These are phyloP conservation scores for Citrus australasica DNA, from an alignment of 345 rosid species.

Conservation along the genomic window DNA sequence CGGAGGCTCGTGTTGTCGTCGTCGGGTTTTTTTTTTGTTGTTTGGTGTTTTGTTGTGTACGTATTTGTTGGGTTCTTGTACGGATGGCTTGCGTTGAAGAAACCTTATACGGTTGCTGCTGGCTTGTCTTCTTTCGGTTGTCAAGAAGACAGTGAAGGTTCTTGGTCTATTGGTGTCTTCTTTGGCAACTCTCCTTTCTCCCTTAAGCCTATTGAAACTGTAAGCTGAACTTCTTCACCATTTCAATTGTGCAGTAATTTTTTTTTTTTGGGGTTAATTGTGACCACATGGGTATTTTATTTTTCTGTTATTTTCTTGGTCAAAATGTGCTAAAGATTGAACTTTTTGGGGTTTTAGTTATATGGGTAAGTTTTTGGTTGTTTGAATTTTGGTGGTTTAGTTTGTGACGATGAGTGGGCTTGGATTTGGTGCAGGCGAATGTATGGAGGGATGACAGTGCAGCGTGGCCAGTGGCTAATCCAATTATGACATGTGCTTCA, in stretches of 20 bases:
- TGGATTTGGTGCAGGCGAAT: slow-evolving; percentile 43
- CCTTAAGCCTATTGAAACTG: slow-evolving; percentile 84
- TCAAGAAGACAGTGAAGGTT: slow-evolving; percentile 78
- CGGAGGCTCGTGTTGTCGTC: slow-evolving; percentile 31
- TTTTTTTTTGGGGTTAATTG: not conserved
- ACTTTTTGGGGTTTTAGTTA: not conserved
- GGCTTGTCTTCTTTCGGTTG: slow-evolving; percentile 52
- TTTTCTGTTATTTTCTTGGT: not conserved
- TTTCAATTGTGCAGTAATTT: not conserved
- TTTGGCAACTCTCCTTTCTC: slow-evolving; percentile 87
- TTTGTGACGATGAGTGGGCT: slow-evolving; percentile 6
- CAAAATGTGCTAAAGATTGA: not conserved
- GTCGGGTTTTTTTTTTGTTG: slow-evolving; percentile 48
- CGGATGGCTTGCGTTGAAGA: slow-evolving; percentile 51
- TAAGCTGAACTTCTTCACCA: slow-evolving; percentile 39
- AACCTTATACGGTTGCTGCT: slow-evolving; percentile 29
- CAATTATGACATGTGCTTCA: slow-evolving; percentile 89
- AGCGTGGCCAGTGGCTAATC: slow-evolving; percentile 97
- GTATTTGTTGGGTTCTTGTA: slow-evolving; percentile 59
- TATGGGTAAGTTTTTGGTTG: not conserved
- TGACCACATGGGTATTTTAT: not conserved
- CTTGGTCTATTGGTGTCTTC: slow-evolving; percentile 92
- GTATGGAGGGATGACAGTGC: slow-evolving; percentile 70
- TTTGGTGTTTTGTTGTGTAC: slow-evolving; percentile 51
- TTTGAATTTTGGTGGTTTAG: not conserved